phyloP scores from a whole-genome alignment of 805 yeast genomes.

The Saturnispora dispora region DNA sequence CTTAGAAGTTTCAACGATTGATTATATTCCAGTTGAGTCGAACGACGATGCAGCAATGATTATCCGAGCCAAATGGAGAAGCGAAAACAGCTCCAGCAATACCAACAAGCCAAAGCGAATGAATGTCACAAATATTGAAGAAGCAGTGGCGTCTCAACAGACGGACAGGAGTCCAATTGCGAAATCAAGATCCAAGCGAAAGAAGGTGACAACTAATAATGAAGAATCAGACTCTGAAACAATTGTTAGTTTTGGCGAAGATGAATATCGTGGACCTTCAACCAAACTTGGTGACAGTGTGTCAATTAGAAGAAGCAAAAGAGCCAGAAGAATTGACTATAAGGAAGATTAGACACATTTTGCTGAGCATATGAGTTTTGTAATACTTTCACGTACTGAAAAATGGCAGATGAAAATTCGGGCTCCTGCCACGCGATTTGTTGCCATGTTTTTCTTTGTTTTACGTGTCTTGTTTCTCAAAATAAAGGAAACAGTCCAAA shows the following conservation, averaged over 20 bases:
- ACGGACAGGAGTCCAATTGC: not conserved
- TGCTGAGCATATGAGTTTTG: conserved; percentile 4
- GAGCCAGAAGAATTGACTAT: conserved; percentile 1
- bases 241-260: conserved; percentile 2
- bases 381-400: not conserved
- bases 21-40: conserved; percentile 41
- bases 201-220: not conserved
- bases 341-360: not conserved
- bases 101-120: not conserved
- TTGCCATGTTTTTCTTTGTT: not conserved
- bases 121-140: not conserved
- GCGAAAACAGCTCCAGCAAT: not conserved
- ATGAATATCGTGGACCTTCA: not conserved
- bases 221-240: conserved; percentile 3
- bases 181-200: not conserved
- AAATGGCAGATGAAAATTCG: conserved; percentile 2
- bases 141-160: not conserved
- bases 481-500: not conserved
- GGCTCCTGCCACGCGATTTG: conserved; percentile 1
- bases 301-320: not conserved
- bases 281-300: not conserved
- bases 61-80: conserved; percentile 11
- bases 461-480: not conserved
- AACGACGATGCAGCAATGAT: conserved; percentile 1
- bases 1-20: conserved; percentile 49